A percentile compares a stretch with the other conserved stretches of the same genome.
Conservation (phyloP, 352 stramenopile genomes). For the Aphanomyces euteiches region DNA sequence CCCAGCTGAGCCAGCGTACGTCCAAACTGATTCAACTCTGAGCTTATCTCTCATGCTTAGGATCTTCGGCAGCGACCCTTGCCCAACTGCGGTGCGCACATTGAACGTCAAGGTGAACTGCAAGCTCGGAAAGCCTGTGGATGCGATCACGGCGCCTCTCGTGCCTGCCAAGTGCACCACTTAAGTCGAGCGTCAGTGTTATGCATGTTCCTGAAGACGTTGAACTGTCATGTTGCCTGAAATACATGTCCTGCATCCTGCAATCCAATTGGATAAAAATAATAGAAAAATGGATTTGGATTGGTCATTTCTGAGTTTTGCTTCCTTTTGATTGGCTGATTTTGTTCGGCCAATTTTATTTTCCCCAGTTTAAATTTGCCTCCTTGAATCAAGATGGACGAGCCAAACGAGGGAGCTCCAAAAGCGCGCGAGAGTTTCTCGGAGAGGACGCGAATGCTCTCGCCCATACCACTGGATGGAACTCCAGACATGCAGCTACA, state of each 20-base stretch:
- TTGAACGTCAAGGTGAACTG: slow-evolving; percentile 16
- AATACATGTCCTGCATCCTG: too few species aligned
- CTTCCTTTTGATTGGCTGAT: too few species aligned
- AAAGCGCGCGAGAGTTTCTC: slow-evolving; percentile 4
- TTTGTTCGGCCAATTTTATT: too few species aligned
- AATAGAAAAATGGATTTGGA: too few species aligned
- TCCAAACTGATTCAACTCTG: not conserved
- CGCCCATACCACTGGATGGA: slow-evolving; percentile 11
- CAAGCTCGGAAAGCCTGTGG: slow-evolving; percentile 2
- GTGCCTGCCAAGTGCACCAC: not conserved
- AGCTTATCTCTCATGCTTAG: slow-evolving; percentile 8
- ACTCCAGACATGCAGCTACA: not conserved
- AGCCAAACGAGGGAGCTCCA: not conserved
- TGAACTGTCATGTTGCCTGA: not conserved
- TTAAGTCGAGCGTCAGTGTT: not conserved
- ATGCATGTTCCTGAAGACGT: not conserved
- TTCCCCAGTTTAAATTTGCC: too few species aligned
- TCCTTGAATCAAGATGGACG: too few species aligned
- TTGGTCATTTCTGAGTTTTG: too few species aligned
- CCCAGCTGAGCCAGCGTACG: slow-evolving; percentile 5
- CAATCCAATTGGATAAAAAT: too few species aligned
- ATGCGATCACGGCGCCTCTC: not conserved
- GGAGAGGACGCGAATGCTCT: slow-evolving; percentile 12
- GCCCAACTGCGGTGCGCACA: not conserved
- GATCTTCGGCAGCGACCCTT: slow-evolving; percentile 23